These are phyloP conservation scores for Nakaseomyces glabratus DNA, from an alignment of 1,139 yeast genomes.

Conservation along the genomic window DNA sequence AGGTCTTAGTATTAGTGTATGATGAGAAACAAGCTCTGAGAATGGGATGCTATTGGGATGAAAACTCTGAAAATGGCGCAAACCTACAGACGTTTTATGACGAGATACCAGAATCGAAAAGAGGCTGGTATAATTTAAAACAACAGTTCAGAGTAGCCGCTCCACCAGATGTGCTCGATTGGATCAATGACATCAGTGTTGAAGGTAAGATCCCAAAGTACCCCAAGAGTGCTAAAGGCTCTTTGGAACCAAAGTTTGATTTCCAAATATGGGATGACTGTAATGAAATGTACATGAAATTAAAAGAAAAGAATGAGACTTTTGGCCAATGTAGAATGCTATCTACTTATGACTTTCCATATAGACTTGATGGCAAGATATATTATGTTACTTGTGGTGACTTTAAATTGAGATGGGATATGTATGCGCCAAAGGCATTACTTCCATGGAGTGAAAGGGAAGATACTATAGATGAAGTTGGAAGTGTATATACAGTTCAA, in stretches of 20 bases:
- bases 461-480: slow-evolving; percentile 38
- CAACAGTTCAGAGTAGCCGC: slow-evolving; percentile 37
- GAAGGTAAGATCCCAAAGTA: slow-evolving; percentile 27
- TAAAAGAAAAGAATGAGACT: slow-evolving; percentile 25
- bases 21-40: slow-evolving; percentile 37
- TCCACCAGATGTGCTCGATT: slow-evolving; percentile 32
- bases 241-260: slow-evolving; percentile 25
- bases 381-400: slow-evolving; percentile 36
- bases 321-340: slow-evolving; percentile 35
- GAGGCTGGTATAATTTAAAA: slow-evolving; percentile 26
- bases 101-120: slow-evolving; percentile 12
- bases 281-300: slow-evolving; percentile 32
- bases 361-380: slow-evolving; percentile 35
- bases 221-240: slow-evolving; percentile 23
- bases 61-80: slow-evolving; percentile 27
- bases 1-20: slow-evolving; percentile 34
- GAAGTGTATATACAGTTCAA: slow-evolving; percentile 38
- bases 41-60: slow-evolving; percentile 38
- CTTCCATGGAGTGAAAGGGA: slow-evolving; percentile 38
- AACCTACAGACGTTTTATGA: slow-evolving; percentile 18
- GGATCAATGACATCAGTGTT: slow-evolving; percentile 34
- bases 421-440: slow-evolving; percentile 33
- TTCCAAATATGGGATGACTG: slow-evolving; percentile 36
- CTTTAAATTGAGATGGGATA: slow-evolving; percentile 37
- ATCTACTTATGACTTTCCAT: slow-evolving; percentile 38